Evolutionary conservation across 257 asterid genomes (phyloP), one percentile per base, ranked within the genome.

Genomic region (Nicotiana tabacum): DNA sequence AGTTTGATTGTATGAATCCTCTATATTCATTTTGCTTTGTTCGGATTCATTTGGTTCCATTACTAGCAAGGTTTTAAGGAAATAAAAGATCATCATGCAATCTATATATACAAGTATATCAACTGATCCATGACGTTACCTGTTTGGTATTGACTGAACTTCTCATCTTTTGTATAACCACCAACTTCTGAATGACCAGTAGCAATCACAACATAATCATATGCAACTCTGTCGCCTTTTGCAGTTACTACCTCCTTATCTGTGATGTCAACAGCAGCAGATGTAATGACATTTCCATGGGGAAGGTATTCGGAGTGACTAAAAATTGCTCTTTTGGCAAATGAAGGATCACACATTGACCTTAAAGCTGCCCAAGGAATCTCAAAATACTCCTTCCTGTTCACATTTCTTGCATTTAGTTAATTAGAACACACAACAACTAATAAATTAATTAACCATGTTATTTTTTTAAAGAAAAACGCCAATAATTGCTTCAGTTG

Each of bases 341-440:
- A 82, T 58, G 82, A 74, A 37, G 85, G 85, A 70, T 82, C 85
- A 82, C 78, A 78, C 69, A 82, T 72, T 72, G 85, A 74, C 76
- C 85, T 82, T 48, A 82, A 82, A 1, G 64, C 27, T 43, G 85
- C 85, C 85, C 85, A 82, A 29, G 81, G 55, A 10, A 74, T 82
- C 61, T 82, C 85, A 74, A 82, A 82, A 43, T 60, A 82, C 72
- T 82, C 85, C 51, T 82, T 82, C 85, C 85, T 82, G 85, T 74
- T 60, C 46, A 62, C 13, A 43, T 79, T 61, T 46, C 16, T 74
- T 9, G 16, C 21, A 74, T 24, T 74, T 1, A 2, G 24, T 46
- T 21, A 0, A 46, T 10, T 13, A 46, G 13, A 72, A 46, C 78
- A 72, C 13, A 12, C 21, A 1, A 24, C 37, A 46, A 70, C 11